These are phyloP conservation scores for Avena atlantica DNA, from an alignment of 176 grass and related monocot genomes.

Conservation along the genomic window DNA sequence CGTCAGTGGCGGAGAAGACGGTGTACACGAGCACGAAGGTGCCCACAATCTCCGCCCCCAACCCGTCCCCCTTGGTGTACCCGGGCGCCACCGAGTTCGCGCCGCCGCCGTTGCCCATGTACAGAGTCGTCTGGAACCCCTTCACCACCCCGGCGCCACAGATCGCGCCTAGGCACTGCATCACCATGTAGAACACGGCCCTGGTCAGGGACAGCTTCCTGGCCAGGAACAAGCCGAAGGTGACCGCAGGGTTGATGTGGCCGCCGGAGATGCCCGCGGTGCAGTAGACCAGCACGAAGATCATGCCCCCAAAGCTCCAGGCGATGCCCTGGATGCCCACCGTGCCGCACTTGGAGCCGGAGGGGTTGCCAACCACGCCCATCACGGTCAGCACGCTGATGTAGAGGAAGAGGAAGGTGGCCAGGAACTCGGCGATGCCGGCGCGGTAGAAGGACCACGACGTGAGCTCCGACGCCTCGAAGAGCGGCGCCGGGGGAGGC, in stretches of 20 bases:
- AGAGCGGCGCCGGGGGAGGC: conserved; percentile 73
- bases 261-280: conserved; percentile 89
- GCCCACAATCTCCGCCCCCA: conserved; percentile 83
- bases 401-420: conserved; percentile 94
- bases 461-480: conserved; percentile 68
- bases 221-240: conserved; percentile 75
- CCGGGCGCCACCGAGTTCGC: conserved; percentile 62
- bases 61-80: conserved; percentile 76
- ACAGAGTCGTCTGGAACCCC: conserved; percentile 65
- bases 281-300: conserved; percentile 94
- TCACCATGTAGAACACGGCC: conserved; percentile 76
- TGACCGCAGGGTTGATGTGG: conserved; percentile 92
- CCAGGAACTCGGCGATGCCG: conserved; percentile 91
- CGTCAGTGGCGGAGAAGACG: conserved; percentile 88
- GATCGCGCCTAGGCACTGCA: conserved; percentile 90
- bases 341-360: conserved; percentile 57
- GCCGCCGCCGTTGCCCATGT: conserved; percentile 65
- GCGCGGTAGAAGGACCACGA: conserved; percentile 96
- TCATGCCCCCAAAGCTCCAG: conserved; percentile 88
- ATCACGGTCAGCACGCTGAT: conserved; percentile 79
- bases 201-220: conserved; percentile 72
- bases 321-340: conserved; percentile 93
- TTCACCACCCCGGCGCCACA: conserved; percentile 83
- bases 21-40: conserved; percentile 87
- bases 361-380: conserved; percentile 58